Evolutionary conservation across 768 basidiomycete species (phyloP), one percentile per base, ranked within the genome.

Genomic region (Mycena latifolia): DNA sequence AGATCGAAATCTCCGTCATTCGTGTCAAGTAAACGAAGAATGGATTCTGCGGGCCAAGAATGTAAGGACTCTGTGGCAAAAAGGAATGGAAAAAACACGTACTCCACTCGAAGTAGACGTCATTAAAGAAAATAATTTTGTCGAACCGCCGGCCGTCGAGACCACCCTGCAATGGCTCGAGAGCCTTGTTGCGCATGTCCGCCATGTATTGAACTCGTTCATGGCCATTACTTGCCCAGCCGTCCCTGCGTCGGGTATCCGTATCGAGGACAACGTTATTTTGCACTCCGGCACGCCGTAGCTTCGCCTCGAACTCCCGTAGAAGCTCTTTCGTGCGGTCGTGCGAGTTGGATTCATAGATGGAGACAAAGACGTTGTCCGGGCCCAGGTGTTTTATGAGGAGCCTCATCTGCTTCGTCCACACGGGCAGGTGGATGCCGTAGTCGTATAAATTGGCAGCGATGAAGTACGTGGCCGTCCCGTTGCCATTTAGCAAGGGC

Each of bases 121-220:
- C 92, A 81, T 94, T 94, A 87, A 93, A 92, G 81, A 93, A 93
- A 70, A 93, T 79, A 75, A 93, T 86, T 33, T 86, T 86, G 79
- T 92, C 90, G 69, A 92, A 93, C 86, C 77, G 91, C 90, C 70
- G 88, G 86, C 77, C 89, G 84, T 54, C 85, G 80, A 75, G 91
- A 88, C 53, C 92, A 77, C 92, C 92, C 77, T 90, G 87, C 33
- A 94, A 79, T 14, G 92, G 92, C 27, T 88, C 89, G 76, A 94
- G 86, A 9, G 91, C 92, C 27, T 89, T 88, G 73, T 94, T 93
- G 55, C 92, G 88, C 55, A 93, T 91, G 72, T 93, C 92, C 33
- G 92, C 92, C 54, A 93, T 85, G 78, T 93, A 93, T 48, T 61
- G 52, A 31, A 69, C 64, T 15, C 69, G 63, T 46, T 69, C 69